Evolutionary conservation across 495 filamentous ascomycete species (phyloP).

Genomic region (Aspergillus funiculosus): DNA sequence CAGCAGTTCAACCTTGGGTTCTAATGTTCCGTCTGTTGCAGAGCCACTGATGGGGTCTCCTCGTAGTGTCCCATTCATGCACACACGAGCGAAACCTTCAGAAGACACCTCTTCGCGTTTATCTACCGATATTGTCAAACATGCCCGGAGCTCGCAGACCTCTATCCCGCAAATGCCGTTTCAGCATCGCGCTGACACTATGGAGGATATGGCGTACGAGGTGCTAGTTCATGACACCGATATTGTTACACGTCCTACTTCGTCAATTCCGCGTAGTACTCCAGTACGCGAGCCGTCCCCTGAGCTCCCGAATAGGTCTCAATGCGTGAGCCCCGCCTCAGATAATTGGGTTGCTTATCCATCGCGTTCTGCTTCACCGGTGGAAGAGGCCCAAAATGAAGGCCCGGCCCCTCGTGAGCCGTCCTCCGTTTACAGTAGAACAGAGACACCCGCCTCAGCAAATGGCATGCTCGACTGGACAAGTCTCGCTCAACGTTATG

Average conservation of each 20-base stretch:
- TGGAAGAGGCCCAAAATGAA: conserved; percentile 22
- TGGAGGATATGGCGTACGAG: conserved; percentile 26
- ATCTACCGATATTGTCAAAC: conserved; percentile 2
- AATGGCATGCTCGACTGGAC: conserved; percentile 37
- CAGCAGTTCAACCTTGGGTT: conserved; percentile 50
- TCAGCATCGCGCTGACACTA: conserved; percentile 19
- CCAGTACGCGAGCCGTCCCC: conserved; percentile 30
- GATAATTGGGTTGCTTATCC: conserved; percentile 59
- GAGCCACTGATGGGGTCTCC: conserved; percentile 52
- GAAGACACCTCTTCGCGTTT: conserved; percentile 26
- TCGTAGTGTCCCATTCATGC: conserved; percentile 66
- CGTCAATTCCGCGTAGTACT: conserved; percentile 20
- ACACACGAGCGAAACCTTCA: conserved; percentile 59
- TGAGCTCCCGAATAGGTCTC: conserved; percentile 24
- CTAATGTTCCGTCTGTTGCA: conserved; percentile 44
- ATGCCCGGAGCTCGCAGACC: conserved; percentile 5
- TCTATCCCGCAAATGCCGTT: conserved; percentile 33
- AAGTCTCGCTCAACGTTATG: conserved; percentile 27
- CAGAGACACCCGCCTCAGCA: conserved; percentile 31
- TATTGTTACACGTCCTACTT: conserved; percentile 21
- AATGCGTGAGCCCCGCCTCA: conserved; percentile 41
- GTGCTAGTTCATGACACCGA: conserved; percentile 24
- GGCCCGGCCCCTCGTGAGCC: conserved; percentile 38
- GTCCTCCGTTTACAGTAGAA: conserved; percentile 42
- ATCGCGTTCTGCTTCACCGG: conserved; percentile 47